Evolutionary conservation across 331 rosid genomes (phyloP).

Genomic region (Rhamnella rubrinervis): DNA sequence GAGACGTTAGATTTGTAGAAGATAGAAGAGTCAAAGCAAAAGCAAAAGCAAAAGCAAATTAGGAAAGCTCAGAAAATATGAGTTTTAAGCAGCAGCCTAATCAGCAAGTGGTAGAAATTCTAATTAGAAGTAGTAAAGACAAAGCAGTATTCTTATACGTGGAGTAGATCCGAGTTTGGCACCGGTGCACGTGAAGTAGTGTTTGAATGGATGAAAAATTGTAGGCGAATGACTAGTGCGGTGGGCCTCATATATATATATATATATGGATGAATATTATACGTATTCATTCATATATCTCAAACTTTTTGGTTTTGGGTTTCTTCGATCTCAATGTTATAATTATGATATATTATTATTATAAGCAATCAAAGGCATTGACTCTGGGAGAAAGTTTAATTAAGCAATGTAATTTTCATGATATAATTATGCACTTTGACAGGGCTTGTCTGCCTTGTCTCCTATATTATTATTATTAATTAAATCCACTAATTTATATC

Average conservation of each 20-base stretch:
- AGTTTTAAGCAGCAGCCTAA: no score
- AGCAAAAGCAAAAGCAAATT: slow-evolving; percentile 16
- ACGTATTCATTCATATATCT: no score
- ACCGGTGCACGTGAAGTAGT: not conserved
- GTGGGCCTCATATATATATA: no score
- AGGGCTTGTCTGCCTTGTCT: slow-evolving; percentile 1
- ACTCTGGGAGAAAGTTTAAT: no score
- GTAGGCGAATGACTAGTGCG: not conserved
- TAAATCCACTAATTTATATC: not conserved
- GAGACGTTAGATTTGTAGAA: not conserved
- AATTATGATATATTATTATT: no score
- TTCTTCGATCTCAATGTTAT: no score
- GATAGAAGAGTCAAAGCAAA: slow-evolving; percentile 11
- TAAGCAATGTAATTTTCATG: not conserved
- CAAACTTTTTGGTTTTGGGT: no score
- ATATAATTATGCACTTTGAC: slow-evolving; percentile 4
- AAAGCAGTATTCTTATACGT: slow-evolving; percentile 23
- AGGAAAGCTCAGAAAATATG: not conserved
- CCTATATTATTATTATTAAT: not conserved
- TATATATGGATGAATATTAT: no score
- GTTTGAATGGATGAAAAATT: not conserved
- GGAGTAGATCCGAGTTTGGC: not conserved
- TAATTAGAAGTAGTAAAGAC: slow-evolving; percentile 16
- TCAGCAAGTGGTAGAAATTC: no score
- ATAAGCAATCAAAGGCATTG: no score